These are phyloP conservation scores for Didymella lethalis DNA, from an alignment of 2,329 filamentous ascomycete genomes.

Conservation along the genomic window DNA sequence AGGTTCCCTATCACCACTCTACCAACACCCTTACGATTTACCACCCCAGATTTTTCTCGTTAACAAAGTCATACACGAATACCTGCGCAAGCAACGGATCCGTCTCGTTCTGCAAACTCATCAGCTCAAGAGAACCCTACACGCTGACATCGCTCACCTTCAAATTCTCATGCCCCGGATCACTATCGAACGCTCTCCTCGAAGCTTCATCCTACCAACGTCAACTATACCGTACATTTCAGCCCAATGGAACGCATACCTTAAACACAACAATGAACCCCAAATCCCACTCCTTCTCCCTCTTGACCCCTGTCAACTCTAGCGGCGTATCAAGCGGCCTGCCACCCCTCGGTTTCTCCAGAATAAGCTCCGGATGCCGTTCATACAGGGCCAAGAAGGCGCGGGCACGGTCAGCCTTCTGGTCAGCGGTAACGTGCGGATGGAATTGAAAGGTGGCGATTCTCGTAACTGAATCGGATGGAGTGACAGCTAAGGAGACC, in stretches of 20 bases:
- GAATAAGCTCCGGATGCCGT: slow-evolving; percentile 26
- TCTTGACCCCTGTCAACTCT: slow-evolving; percentile 33
- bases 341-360: slow-evolving; percentile 30
- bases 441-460: slow-evolving; percentile 38
- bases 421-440: slow-evolving; percentile 22
- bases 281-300: slow-evolving; percentile 36
- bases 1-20: too few relatives aligned
- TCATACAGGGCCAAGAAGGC: slow-evolving; percentile 37
- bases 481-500: not conserved
- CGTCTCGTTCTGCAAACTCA: slow-evolving; percentile 31
- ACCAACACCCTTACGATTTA: slow-evolving; percentile 6
- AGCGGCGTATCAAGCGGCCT: slow-evolving; percentile 33
- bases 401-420: slow-evolving; percentile 34
- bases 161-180: slow-evolving; percentile 34
- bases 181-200: slow-evolving; percentile 32
- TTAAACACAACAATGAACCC: slow-evolving; percentile 40
- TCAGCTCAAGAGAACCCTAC: not conserved
- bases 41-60: slow-evolving; percentile 38
- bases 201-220: slow-evolving; percentile 21
- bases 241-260: too few relatives aligned
- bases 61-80: slow-evolving; percentile 41
- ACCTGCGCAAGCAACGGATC: slow-evolving; percentile 37
- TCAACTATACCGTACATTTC: too few relatives aligned
- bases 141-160: slow-evolving; percentile 25
- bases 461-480: slow-evolving; percentile 26